Percentiles rank a stretch among this genome's conserved stretches.
Conservation (phyloP, 2,329 filamentous ascomycete species). For the Dactylellina parvicollis region DNA sequence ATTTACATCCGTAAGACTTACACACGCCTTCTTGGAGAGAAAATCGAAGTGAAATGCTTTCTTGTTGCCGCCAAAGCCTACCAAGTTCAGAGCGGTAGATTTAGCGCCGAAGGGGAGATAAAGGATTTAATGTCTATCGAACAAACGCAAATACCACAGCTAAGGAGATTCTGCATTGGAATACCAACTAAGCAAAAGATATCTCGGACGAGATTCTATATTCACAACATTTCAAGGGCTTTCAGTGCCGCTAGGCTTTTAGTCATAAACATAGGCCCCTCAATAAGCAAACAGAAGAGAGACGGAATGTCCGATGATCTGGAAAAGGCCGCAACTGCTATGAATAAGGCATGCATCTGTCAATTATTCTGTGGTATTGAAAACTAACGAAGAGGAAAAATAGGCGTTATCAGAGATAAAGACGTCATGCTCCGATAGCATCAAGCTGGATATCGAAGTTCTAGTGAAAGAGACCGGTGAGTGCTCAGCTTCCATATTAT, state of each 20-base stretch:
- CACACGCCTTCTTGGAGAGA: not conserved
- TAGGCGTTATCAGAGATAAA: not conserved
- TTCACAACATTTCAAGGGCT: slow-evolving; percentile 13
- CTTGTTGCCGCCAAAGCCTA: slow-evolving; percentile 39
- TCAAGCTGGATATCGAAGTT: not conserved
- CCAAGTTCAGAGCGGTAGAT: slow-evolving; percentile 3
- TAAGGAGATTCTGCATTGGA: slow-evolving; percentile 26
- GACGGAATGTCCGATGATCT: slow-evolving; percentile 23
- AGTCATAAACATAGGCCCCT: not conserved
- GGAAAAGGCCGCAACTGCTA: not conserved
- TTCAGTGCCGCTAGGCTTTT: slow-evolving; percentile 20
- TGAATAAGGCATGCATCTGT: slow-evolving; percentile 13
- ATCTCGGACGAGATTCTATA: slow-evolving; percentile 7
- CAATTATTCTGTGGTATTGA: not conserved
- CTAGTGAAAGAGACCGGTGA: slow-evolving; percentile 19
- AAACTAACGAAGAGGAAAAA: not conserved
- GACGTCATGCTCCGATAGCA: not conserved
- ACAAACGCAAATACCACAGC: slow-evolving; percentile 21
- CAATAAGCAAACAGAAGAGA: slow-evolving; percentile 1
- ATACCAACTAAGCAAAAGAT: slow-evolving; percentile 31
- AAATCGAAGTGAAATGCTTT: slow-evolving; percentile 14
- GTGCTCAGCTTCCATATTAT: no score
- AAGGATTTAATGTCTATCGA: not conserved
- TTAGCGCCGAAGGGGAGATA: not conserved
- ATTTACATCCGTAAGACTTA: slow-evolving; percentile 2